Base-by-base conservation (phyloP, 139 green algal species). In the Tetraselmis chui region DNA sequence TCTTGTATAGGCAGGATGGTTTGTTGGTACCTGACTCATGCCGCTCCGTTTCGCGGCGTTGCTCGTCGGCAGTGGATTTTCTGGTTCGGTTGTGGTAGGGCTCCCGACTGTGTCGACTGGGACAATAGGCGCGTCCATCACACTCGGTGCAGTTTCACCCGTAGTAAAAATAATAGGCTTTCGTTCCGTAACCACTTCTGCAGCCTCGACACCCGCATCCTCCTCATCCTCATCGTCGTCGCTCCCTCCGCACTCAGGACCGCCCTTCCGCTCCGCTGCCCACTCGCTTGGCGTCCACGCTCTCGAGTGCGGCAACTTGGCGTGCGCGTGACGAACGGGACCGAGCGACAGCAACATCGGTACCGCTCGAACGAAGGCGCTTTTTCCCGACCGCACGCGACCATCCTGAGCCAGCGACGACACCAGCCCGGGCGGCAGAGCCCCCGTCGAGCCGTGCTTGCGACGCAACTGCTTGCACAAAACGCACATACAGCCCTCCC, bases 381-480 rank as follows among this genome's bases (percentile, higher is more conserved):
- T 25, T 79, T 27, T 25, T 29, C 76, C 28, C 24, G 26, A 2
- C 5, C 29, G 29, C 28, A 59, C 24, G 28, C 22, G 76, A 45
- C 2, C 2, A 2, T 79, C 24, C 26, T 23, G 28, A 11, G 18
- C 23, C 74, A 11, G 26, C 25, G 74, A 2, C 5, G 2, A 5
- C 45, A 67, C 45, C 45, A 18, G 18, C 45, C 11, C 18, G 11
- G 45, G 18, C 11, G 45, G 45, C 59, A n/a, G 59, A 5, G 45
- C 11, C 11, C 45, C 45, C 11, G 11, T 67, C 11, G 5, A 5
- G 45, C 45, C 45, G 45, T 67, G 86, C 28, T 82, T 89, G 11
- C 91, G 83, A 22, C 91, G 83, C 2, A 87, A 82, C 88, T 97
- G 91, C 87, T 94, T 94, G 89, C 94, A 97, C 28, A 96, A 92